These are phyloP conservation scores for Cubamyces lactineus DNA, from an alignment of 768 basidiomycete species.

Conservation along the genomic window DNA sequence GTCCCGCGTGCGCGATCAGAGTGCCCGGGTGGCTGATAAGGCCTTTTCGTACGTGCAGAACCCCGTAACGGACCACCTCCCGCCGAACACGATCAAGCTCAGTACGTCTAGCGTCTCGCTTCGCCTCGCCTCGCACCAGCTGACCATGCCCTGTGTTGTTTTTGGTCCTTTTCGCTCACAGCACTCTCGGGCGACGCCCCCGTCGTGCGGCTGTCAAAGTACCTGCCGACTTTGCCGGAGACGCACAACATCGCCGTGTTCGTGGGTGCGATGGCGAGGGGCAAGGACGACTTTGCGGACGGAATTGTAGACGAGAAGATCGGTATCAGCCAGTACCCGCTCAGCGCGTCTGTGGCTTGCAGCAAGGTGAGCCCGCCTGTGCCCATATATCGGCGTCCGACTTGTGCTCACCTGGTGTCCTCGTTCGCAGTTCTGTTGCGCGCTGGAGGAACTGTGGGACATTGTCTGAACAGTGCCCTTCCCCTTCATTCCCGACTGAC, in stretches of 20 bases:
- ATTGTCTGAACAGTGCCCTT: conserved; percentile 57
- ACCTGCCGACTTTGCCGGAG: conserved; percentile 82
- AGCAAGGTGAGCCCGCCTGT: conserved; percentile 73
- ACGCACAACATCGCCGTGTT: conserved; percentile 93
- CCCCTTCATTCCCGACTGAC: not conserved
- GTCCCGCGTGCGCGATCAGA: conserved; percentile 21
- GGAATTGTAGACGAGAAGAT: conserved; percentile 95
- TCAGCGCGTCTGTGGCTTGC: conserved; percentile 94
- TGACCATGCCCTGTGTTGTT: conserved; percentile 5
- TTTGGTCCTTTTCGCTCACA: conserved; percentile 33
- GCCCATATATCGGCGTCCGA: not conserved
- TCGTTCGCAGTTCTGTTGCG: conserved; percentile 75
- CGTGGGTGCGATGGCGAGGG: conserved; percentile 98
- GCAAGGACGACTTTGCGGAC: conserved; percentile 96
- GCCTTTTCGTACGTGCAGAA: conserved; percentile 55
- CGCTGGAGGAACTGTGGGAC: conserved; percentile 94
- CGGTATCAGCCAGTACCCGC: conserved; percentile 89
- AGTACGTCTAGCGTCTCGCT: conserved; percentile 57
- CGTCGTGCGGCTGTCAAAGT: conserved; percentile 77
- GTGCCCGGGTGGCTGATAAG: not conserved
- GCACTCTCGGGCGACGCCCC: conserved; percentile 92
- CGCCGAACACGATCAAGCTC: conserved; percentile 93
- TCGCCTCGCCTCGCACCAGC: not conserved
- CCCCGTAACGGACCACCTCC: conserved; percentile 92
- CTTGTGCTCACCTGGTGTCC: not conserved